Evolutionary conservation across 352 stramenopile species (phyloP), one percentile per base, ranked within the genome.

Genomic region (Pythium utonaiense): DNA sequence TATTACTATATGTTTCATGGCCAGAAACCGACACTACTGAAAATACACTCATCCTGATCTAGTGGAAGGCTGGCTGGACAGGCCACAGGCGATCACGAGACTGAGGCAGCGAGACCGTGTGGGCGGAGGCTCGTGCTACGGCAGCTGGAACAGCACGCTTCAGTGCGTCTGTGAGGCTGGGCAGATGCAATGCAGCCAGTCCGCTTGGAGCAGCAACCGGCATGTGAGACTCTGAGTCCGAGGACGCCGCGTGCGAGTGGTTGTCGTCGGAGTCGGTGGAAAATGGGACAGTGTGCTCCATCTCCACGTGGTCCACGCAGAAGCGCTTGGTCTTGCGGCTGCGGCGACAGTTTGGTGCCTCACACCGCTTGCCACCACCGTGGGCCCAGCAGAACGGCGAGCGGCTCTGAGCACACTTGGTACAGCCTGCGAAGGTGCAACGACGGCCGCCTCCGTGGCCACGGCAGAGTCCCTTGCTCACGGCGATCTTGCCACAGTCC

Each of bases 291-390:
- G 73, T 80, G 13, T 56, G 31, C 56, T 88, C 78, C 78, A 88
- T 85, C 2, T 85, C 78, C 16, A 88, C 78, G 59, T 93, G 83
- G 53, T 87, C 80, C 33, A 90, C 80, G 38, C 83, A 93, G 40
- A 86, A 89, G 16, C 78, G 74, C 51, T 88, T 88, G 27, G 81
- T 91, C 66, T 91, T 91, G 57, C 78, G 79, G 21, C 77, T 89
- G 5, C 78, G 80, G 17, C 74, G 78, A 61, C 83, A 93, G 47
- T 83, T 79, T 4, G 74, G 74, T 16, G 69, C 71, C 40, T 90
- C 79, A 36, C 83, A 92, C n/a, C 80, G 80, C 44, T 87, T 85
- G 44, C 83, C 83, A 33, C 82, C 82, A 6, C 82, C 82, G 34
- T 92, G 82, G 6, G 77, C 80, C 73, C 80, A 90, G 61, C 82